Conservation (phyloP, 73 alveolate species). For the Tetrahymena thermophila region DNA sequence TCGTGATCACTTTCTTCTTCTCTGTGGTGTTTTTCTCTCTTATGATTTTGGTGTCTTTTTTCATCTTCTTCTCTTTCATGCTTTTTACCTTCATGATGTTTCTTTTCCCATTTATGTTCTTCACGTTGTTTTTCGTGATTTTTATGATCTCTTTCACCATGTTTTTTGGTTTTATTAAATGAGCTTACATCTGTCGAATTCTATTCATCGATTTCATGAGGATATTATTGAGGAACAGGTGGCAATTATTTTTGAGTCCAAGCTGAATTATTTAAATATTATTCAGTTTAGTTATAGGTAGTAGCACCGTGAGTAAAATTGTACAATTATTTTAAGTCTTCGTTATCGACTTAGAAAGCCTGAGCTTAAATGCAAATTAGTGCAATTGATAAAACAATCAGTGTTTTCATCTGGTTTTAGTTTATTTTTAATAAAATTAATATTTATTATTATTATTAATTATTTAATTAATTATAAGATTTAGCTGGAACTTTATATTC, state of each 20-base stretch:
- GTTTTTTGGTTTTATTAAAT: neutral
- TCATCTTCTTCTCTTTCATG: neutral
- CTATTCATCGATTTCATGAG: neutral
- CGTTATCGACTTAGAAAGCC: neutral
- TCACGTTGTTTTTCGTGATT: neutral
- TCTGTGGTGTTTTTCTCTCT: neutral
- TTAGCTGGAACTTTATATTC: too few species aligned
- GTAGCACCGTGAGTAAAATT: neutral
- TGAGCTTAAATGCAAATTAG: neutral
- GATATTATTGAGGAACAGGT: neutral
- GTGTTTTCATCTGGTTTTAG: neutral
- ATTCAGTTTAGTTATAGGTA: neutral
- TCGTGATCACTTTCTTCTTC: neutral
- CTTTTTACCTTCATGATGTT: neutral
- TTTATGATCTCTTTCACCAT: neutral
- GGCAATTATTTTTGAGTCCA: neutral
- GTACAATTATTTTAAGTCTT: neutral
- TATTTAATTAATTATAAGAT: neutral
- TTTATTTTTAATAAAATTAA: neutral
- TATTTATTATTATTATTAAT: neutral
- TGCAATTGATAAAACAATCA: neutral
- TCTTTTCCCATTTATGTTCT: neutral
- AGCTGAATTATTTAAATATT: neutral
- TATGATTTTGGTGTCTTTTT: neutral
- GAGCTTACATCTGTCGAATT: neutral